These are phyloP conservation scores for Fusarium domesticum DNA, from an alignment of 2,329 filamentous ascomycete genomes.

Conservation along the genomic window DNA sequence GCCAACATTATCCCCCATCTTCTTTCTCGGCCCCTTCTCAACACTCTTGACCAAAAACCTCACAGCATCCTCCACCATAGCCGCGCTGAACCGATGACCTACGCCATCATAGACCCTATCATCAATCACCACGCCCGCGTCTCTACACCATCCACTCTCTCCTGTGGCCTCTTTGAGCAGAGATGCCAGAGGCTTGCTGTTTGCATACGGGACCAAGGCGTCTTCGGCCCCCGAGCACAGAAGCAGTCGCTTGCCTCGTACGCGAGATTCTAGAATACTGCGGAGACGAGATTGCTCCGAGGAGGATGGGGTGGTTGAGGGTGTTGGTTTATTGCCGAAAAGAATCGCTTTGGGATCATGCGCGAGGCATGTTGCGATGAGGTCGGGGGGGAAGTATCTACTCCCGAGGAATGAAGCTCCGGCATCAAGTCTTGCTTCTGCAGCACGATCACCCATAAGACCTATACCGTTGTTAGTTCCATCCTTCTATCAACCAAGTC, in stretches of 20 bases:
- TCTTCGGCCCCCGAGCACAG: constrained; percentile 65
- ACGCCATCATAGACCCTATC: constrained; percentile 66
- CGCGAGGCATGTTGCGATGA: constrained; percentile 60
- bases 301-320: constrained; percentile 30
- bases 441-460: constrained; percentile 76
- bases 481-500: not conserved
- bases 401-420: constrained; percentile 70
- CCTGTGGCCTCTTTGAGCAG: constrained; percentile 56
- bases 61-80: constrained; percentile 66
- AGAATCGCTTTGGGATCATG: constrained; percentile 76
- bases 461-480: constrained; percentile 31
- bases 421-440: constrained; percentile 55
- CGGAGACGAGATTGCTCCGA: constrained; percentile 44
- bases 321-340: constrained; percentile 50
- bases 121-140: constrained; percentile 56
- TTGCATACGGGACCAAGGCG: constrained; percentile 67
- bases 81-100: constrained; percentile 65
- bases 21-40: constrained; percentile 28
- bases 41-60: constrained; percentile 57
- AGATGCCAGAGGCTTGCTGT: constrained; percentile 55
- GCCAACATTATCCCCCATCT: constrained; percentile 31
- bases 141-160: constrained; percentile 47
- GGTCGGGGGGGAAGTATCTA: constrained; percentile 67
- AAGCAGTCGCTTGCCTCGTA: constrained; percentile 63
- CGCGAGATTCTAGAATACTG: constrained; percentile 43